Evolutionary conservation across 2,329 filamentous ascomycete genomes (phyloP), one percentile per base, ranked within the genome.

Genomic region (Bipolaris bicolor): DNA sequence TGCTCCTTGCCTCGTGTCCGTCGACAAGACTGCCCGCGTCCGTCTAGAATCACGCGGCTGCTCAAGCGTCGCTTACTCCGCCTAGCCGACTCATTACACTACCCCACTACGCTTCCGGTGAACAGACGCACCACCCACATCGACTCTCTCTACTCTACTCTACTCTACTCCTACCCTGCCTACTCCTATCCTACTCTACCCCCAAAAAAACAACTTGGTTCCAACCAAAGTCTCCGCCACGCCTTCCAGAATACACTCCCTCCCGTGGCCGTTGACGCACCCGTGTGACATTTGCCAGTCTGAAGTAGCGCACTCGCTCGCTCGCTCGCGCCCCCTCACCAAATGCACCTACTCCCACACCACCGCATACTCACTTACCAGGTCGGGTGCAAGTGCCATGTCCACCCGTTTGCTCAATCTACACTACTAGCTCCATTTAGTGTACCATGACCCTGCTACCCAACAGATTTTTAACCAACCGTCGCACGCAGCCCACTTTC

Each of bases 101-200:
- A 62, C 63, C 57, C 57, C 54, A 57, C 56, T 52, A 50, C 52
- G 39, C 55, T 64, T 70, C 68, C 68, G 69, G 67, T 70, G 64
- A 71, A 64, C 49, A 65, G 55, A 65, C 49, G 63, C 63, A 67
- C 44, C 50, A 34, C 51, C 44, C 50, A 34, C 51, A 60, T 62
- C 60, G 57, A 60, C 33, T 7, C 29, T 10, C 29, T 31, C 29
- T 26, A 26, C 26, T 26, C 26, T 26, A 26, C 26, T 26, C 26
- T 26, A 26, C 26, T 10, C 22, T 31, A 29, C 26, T 10, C 26
- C 29, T 13, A 31, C 10, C 29, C 29, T 31, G 10, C 29, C 4
- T 31, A 31, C 29, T 13, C 11, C 10, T 31, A 31, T 13, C 29
- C 29, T 31, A 31, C 29, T 31, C 29, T 31, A 31, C 29, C 10